Percentiles rank a stretch among this genome's conserved stretches.
Evolutionary conservation across 2,329 filamentous ascomycete genomes (phyloP).

Genomic region (Escovopsis sp.): DNA sequence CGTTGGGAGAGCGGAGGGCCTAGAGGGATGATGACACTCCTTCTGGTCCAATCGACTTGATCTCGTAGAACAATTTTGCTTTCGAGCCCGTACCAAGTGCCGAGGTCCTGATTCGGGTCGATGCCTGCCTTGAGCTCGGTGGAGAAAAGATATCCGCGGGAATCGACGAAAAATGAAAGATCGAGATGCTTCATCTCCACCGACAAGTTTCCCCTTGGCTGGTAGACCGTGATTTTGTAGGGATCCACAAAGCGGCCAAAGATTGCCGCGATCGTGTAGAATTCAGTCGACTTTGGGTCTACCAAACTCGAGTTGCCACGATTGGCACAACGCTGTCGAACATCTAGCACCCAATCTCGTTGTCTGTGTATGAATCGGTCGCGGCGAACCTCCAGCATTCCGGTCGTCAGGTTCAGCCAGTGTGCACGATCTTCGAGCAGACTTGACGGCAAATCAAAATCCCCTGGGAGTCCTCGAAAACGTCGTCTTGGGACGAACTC

Average conservation of each 20-base stretch:
- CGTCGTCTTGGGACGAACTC: conserved; percentile 19
- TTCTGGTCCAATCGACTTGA: conserved; percentile 19
- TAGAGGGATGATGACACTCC: conserved; percentile 39
- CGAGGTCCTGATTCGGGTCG: conserved; percentile 40
- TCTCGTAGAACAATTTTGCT: conserved; percentile 43
- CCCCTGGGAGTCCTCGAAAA: conserved; percentile 10
- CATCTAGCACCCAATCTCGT: conserved; percentile 20
- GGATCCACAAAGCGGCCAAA: conserved; percentile 3
- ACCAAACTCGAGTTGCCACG: conserved; percentile 7
- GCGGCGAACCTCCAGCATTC: conserved; percentile 34
- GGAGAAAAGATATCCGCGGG: conserved; percentile 25
- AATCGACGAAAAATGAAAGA: conserved; percentile 15
- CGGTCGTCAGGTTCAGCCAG: conserved; percentile 35
- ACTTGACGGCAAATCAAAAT: conserved; percentile 33
- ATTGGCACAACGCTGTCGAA: conserved; percentile 8
- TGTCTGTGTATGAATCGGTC: conserved; percentile 11
- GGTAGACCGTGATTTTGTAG: conserved; percentile 3
- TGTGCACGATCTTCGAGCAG: conserved; percentile 40
- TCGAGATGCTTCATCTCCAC: conserved; percentile 5
- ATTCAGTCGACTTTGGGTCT: conserved; percentile 1
- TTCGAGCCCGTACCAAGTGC: conserved; percentile 42
- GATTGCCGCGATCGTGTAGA: not conserved
- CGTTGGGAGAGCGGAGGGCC: conserved; percentile 19
- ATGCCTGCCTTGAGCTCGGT: conserved; percentile 35
- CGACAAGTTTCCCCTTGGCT: not conserved